Conservation (phyloP, 331 rosid genomes). For the Telfairia occidentalis region DNA sequence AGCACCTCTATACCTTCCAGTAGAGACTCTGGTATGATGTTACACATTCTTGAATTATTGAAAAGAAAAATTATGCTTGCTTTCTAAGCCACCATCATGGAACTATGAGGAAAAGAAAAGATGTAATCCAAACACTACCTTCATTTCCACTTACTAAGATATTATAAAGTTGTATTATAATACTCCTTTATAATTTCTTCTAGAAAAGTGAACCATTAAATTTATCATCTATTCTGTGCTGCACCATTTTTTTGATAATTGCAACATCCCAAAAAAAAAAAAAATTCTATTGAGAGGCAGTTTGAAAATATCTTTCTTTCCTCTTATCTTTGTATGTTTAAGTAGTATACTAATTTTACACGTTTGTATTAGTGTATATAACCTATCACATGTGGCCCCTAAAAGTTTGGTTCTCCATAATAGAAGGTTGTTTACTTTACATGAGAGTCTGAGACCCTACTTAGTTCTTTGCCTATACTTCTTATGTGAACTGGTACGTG, state of each 20-base stretch:
- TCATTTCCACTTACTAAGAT: background rate
- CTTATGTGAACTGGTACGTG: background rate
- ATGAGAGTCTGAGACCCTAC: background rate
- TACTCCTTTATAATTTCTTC: background rate
- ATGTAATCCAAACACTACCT: background rate
- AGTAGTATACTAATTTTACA: background rate
- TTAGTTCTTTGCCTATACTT: background rate
- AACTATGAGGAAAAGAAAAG: background rate
- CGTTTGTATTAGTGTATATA: background rate
- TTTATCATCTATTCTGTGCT: background rate
- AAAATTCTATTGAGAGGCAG: background rate
- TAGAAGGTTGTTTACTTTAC: background rate
- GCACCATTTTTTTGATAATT: background rate
- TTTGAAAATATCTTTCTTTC: background rate
- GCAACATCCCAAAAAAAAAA: background rate
- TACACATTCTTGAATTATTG: background rate
- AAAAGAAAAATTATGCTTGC: background rate
- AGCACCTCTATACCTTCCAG: slow-evolving; percentile 22
- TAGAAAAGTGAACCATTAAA: background rate
- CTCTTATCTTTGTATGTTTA: background rate
- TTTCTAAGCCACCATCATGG: background rate
- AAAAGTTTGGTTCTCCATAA: background rate
- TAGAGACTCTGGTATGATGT: slow-evolving; percentile 35
- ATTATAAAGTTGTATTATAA: too few relatives aligned
- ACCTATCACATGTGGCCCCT: background rate